Evolutionary conservation across 768 basidiomycete species (phyloP).

Genomic region (Agaricus blazei): DNA sequence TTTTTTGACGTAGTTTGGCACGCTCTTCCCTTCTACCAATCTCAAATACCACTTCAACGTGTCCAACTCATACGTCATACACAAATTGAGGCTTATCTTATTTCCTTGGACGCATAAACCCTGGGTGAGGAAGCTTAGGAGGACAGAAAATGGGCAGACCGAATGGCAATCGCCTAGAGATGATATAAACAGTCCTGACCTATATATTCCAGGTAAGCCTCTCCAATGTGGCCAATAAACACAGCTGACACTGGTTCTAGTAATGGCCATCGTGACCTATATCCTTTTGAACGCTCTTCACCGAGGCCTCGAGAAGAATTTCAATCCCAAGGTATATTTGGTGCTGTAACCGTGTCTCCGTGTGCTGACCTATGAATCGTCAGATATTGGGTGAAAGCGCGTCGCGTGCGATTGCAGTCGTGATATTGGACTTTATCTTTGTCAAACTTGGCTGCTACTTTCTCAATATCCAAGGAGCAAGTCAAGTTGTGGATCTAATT

Average conservation of each 20-base stretch:
- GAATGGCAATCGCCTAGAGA: conserved; percentile 90
- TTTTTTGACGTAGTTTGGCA: conserved; percentile 56
- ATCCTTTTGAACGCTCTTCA: conserved; percentile 84
- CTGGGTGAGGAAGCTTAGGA: conserved; percentile 67
- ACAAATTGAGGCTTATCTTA: conserved; percentile 81
- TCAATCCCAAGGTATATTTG: conserved; percentile 61
- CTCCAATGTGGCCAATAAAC: background rate
- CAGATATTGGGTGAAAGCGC: conserved; percentile 80
- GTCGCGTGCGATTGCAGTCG: conserved; percentile 77
- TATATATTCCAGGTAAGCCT: conserved; percentile 84
- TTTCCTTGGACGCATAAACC: conserved; percentile 94
- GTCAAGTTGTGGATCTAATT: conserved; percentile 74
- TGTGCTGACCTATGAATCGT: background rate
- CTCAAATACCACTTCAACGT: conserved; percentile 95
- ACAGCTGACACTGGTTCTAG: conserved; percentile 29
- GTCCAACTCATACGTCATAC: conserved; percentile 91
- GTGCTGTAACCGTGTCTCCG: too few species aligned
- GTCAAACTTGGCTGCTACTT: conserved; percentile 93
- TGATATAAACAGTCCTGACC: conserved; percentile 92
- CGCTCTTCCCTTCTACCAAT: conserved; percentile 67
- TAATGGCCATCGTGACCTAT: conserved; percentile 96
- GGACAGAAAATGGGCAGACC: conserved; percentile 59
- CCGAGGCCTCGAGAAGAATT: conserved; percentile 76
- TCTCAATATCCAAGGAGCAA: conserved; percentile 73
- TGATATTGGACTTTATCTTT: conserved; percentile 83